These are phyloP conservation scores for Trichoderma koningiopsis DNA, from an alignment of 2,329 filamentous ascomycete species.

Conservation along the genomic window DNA sequence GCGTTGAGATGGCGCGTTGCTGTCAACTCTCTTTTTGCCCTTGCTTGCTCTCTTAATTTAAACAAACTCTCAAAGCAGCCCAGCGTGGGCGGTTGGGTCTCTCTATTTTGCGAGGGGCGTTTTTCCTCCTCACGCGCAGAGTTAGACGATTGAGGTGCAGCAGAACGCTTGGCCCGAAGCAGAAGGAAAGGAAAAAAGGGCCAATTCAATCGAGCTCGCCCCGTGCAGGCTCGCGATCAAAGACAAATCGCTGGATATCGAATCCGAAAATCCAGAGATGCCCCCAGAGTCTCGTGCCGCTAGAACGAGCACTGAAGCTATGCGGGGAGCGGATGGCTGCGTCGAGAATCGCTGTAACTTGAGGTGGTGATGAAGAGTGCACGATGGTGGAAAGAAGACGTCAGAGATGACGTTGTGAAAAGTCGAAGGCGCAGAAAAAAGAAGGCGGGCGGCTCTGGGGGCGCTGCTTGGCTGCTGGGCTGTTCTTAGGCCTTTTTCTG, in stretches of 20 bases:
- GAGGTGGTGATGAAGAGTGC: slow-evolving; percentile 40
- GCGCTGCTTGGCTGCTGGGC: slow-evolving; percentile 23
- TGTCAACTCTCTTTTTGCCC: slow-evolving; percentile 10
- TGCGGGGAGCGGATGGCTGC: slow-evolving; percentile 20
- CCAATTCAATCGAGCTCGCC: slow-evolving; percentile 17
- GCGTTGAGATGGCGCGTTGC: slow-evolving; percentile 21
- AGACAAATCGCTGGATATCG: slow-evolving; percentile 13
- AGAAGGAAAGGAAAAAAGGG: neutral
- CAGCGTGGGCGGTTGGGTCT: slow-evolving; percentile 3
- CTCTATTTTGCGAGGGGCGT: slow-evolving; percentile 1
- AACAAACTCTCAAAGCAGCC: slow-evolving; percentile 12
- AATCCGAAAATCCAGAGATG: neutral
- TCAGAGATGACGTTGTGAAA: slow-evolving; percentile 53
- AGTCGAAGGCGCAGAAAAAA: slow-evolving; percentile 42
- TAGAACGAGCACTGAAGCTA: slow-evolving; percentile 1
- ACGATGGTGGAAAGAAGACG: slow-evolving; percentile 46
- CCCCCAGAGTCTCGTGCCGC: slow-evolving; percentile 4
- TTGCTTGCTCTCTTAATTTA: slow-evolving; percentile 5
- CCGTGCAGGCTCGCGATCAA: slow-evolving; percentile 1
- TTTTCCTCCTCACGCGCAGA: neutral
- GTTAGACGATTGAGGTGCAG: neutral
- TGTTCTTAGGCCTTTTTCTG: slow-evolving; percentile 15
- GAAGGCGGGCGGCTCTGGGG: slow-evolving; percentile 32
- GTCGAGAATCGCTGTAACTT: slow-evolving; percentile 26
- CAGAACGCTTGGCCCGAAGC: neutral